Evolutionary conservation across 2,329 filamentous ascomycete species (phyloP).

Genomic region (Fusarium albidum): DNA sequence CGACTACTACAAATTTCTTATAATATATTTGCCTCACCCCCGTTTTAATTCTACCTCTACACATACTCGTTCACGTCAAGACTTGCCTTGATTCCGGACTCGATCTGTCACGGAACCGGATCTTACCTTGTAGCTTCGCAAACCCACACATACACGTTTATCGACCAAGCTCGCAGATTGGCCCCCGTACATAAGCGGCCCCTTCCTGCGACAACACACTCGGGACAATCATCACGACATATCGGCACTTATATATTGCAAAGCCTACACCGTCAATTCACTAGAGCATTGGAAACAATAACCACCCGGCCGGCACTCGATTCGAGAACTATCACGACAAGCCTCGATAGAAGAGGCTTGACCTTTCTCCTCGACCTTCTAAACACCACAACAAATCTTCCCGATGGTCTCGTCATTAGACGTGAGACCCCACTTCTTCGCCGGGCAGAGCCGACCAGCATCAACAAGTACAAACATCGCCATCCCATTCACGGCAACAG

Average conservation of each 20-base stretch:
- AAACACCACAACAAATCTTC: slow-evolving; percentile 27
- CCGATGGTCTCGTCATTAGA: slow-evolving; percentile 48
- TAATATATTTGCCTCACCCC: slow-evolving; percentile 25
- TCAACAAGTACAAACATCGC: slow-evolving; percentile 26
- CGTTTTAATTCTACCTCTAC: slow-evolving; percentile 6
- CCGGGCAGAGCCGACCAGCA: slow-evolving; percentile 33
- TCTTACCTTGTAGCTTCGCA: slow-evolving; percentile 16
- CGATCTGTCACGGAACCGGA: slow-evolving; percentile 9
- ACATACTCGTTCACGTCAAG: slow-evolving; percentile 1
- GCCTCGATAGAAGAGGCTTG: slow-evolving; percentile 12
- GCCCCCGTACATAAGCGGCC: slow-evolving; percentile 17
- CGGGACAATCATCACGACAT: too few species aligned
- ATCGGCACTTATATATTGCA: slow-evolving; percentile 26
- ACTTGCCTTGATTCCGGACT: slow-evolving; percentile 1
- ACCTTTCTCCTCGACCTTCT: slow-evolving; percentile 2
- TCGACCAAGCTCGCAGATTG: slow-evolving; percentile 32
- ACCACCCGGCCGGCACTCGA: slow-evolving; percentile 1
- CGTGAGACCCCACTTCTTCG: slow-evolving; percentile 38
- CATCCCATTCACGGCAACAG: slow-evolving; percentile 1
- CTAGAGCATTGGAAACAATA: slow-evolving; percentile 6
- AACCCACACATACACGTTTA: slow-evolving; percentile 34
- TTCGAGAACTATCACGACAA: slow-evolving; percentile 16
- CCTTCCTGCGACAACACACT: slow-evolving; percentile 1
- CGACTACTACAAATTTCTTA: slow-evolving; percentile 3
- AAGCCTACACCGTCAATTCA: slow-evolving; percentile 18